phyloP scores from a whole-genome alignment of 2,329 filamentous ascomycete genomes.

The Pseudogymnoascus sp. region DNA sequence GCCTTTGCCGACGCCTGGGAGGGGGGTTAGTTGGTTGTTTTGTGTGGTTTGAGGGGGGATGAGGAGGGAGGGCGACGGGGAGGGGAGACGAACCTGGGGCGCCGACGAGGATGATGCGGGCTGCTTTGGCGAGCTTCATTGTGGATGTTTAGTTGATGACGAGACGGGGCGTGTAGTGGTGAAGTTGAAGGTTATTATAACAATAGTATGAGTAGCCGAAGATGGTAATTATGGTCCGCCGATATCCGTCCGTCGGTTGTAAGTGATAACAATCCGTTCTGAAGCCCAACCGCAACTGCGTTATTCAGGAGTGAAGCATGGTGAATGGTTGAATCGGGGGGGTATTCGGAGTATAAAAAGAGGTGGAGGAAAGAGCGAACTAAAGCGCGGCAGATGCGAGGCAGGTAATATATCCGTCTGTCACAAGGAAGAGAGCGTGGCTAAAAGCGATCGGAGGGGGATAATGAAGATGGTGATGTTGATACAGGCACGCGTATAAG shows the following conservation, averaged over 20 bases:
- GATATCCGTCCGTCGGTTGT: constrained; percentile 1
- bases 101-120: constrained; percentile 88
- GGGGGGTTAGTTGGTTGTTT: background rate
- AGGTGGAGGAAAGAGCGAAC: background rate
- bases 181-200: background rate
- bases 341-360: background rate
- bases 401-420: background rate
- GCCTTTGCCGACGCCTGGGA: background rate
- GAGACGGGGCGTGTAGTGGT: background rate
- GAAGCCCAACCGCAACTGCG: background rate
- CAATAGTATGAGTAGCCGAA: background rate
- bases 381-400: background rate
- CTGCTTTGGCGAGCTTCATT: constrained; percentile 69
- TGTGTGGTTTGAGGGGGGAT: background rate
- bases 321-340: background rate
- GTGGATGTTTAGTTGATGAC: constrained; percentile 18
- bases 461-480: background rate
- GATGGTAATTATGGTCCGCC: background rate
- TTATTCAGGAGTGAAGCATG: background rate
- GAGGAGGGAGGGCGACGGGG: background rate
- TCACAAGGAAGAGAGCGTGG: background rate
- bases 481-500: background rate
- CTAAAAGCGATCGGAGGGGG: background rate
- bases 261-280: background rate
- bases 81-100: constrained; percentile 50